Conservation (phyloP, 345 rosid genomes). For the Rubroshorea leprosula region DNA sequence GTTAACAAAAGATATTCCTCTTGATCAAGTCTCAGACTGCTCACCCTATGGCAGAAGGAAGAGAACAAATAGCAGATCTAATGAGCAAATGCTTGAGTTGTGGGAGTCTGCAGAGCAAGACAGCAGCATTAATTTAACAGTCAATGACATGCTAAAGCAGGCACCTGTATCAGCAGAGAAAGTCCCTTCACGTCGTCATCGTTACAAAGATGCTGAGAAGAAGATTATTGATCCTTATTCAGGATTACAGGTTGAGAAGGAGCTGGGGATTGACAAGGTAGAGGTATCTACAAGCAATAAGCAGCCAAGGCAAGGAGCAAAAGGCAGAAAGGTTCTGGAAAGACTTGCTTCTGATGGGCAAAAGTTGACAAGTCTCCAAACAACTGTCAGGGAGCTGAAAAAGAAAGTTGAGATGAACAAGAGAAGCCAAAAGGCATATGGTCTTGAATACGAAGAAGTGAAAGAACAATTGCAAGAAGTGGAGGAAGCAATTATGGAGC, state of each 20-base stretch:
- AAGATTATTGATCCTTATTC: conserved; percentile 13
- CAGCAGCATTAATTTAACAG: conserved; percentile 13
- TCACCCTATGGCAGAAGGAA: conserved; percentile 42
- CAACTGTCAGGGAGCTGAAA: conserved; percentile 53
- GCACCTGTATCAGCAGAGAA: conserved; percentile 14
- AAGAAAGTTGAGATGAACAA: conserved; percentile 49
- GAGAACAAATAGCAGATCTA: conserved; percentile 28
- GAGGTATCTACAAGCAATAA: conserved; percentile 45
- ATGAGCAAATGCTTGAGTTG: conserved; percentile 44
- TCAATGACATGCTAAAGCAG: conserved; percentile 13
- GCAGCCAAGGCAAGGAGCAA: conserved; percentile 26
- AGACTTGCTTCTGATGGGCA: conserved; percentile 62
- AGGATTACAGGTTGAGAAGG: conserved; percentile 49
- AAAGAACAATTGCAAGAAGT: conserved; percentile 55
- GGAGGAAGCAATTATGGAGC: conserved; percentile 52
- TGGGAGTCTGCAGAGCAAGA: conserved; percentile 52
- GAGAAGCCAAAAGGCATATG: conserved; percentile 44
- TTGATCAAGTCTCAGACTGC: conserved; percentile 64
- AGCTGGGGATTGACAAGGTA: conserved; percentile 57
- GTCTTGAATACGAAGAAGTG: conserved; percentile 46
- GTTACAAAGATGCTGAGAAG: background rate
- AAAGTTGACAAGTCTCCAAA: conserved; percentile 53
- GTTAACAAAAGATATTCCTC: conserved; percentile 56
- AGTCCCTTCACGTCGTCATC: background rate
- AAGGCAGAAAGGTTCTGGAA: conserved; percentile 53